These are phyloP conservation scores for Trichomonascaceae sp. DNA, from an alignment of 1,139 yeast species.

Conservation along the genomic window DNA sequence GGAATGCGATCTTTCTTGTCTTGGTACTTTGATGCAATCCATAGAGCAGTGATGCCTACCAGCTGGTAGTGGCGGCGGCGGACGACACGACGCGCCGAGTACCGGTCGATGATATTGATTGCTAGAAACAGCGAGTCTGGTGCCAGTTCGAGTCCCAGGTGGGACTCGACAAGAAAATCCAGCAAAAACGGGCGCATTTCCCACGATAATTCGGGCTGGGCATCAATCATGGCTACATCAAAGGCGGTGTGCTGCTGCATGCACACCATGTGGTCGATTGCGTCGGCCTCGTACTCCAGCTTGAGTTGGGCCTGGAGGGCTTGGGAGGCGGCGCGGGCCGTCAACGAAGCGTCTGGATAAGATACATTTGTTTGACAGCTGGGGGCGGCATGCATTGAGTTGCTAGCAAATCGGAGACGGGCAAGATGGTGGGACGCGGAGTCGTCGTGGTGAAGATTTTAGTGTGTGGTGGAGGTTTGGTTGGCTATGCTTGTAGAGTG, in stretches of 20 bases:
- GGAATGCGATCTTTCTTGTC: conserved; percentile 81
- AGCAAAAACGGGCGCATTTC: conserved; percentile 80
- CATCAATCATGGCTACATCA: conserved; percentile 53
- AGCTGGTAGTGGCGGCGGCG: conserved; percentile 84
- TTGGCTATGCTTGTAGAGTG: too few relatives aligned
- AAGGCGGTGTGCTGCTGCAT: conserved; percentile 21
- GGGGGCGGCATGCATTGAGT: too few relatives aligned
- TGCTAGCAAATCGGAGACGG: too few relatives aligned
- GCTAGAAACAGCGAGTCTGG: conserved; percentile 73
- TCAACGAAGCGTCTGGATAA: too few relatives aligned
- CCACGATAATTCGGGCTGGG: conserved; percentile 91
- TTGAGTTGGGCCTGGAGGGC: conserved; percentile 1
- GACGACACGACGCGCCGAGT: conserved; percentile 84
- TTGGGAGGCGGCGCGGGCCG: background rate
- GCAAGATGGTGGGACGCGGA: too few relatives aligned
- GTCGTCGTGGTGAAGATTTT: too few relatives aligned
- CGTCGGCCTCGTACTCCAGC: conserved; percentile 26
- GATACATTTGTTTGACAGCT: too few relatives aligned
- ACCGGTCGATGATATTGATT: conserved; percentile 73
- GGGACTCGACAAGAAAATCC: conserved; percentile 75
- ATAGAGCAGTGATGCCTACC: conserved; percentile 83
- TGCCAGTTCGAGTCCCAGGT: conserved; percentile 59
- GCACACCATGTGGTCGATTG: conserved; percentile 23
- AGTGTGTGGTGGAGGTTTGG: too few relatives aligned
- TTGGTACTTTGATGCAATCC: conserved; percentile 92